These are phyloP conservation scores for Linderina pennispora DNA, from an alignment of 192 early-diverging fungal genomes.

Conservation along the genomic window DNA sequence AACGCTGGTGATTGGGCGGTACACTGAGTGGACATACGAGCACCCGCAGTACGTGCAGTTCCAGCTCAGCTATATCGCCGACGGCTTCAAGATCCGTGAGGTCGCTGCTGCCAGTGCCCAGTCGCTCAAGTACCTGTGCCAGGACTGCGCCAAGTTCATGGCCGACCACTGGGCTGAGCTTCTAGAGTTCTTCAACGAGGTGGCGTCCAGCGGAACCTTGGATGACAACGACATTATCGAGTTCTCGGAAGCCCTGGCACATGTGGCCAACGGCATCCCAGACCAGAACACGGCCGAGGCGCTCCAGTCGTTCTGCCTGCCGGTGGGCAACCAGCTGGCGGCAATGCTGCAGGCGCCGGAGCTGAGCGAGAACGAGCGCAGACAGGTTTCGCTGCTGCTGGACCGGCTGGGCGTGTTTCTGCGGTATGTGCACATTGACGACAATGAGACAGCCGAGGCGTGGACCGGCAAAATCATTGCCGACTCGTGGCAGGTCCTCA, in stretches of 20 bases:
- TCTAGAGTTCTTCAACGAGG: slow-evolving; percentile 75
- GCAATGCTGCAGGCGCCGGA: slow-evolving; percentile 25
- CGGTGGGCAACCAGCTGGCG: slow-evolving; percentile 27
- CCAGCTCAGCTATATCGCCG: slow-evolving; percentile 85
- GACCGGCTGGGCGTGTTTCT: slow-evolving; percentile 43
- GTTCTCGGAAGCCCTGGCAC: slow-evolving; percentile 83
- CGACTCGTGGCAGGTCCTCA: slow-evolving; percentile 29
- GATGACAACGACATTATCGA: slow-evolving; percentile 65
- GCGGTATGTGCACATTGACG: slow-evolving; percentile 28
- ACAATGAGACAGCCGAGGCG: slow-evolving; percentile 21
- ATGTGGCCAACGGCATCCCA: slow-evolving; percentile 77
- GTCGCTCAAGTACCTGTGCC: slow-evolving; percentile 84
- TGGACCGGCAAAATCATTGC: slow-evolving; percentile 21
- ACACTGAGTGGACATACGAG: slow-evolving; percentile 84
- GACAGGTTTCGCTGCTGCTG: slow-evolving; percentile 19
- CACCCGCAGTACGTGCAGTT: slow-evolving; percentile 90
- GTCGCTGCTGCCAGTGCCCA: slow-evolving; percentile 78
- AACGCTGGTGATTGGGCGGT: slow-evolving; percentile 92
- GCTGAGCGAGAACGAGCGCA: slow-evolving; percentile 5
- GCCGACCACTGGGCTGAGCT: slow-evolving; percentile 73
- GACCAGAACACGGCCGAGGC: slow-evolving; percentile 24
- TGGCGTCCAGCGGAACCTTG: slow-evolving; percentile 53
- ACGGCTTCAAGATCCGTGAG: slow-evolving; percentile 85
- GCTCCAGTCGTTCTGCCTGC: slow-evolving; percentile 41
- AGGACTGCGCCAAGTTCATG: slow-evolving; percentile 79